A percentile compares a stretch with the other conserved stretches of the same genome.
Evolutionary conservation across 305 asterid species (phyloP).

Genomic region (Fraxinus sp.): DNA sequence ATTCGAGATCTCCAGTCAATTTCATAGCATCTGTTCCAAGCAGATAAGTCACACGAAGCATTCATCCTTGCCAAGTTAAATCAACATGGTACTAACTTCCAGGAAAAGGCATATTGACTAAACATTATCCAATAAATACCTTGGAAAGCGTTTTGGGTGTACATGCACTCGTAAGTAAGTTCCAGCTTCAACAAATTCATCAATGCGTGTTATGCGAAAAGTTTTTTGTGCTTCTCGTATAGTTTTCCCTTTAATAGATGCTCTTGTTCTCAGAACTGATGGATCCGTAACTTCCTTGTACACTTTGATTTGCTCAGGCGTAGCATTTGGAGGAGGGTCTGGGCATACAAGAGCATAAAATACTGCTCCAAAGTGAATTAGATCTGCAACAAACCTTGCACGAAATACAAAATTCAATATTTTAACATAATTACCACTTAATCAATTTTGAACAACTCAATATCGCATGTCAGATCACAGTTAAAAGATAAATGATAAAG

Average conservation of each 20-base stretch:
- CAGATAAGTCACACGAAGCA: conserved; percentile 12
- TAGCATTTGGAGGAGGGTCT: conserved; percentile 74
- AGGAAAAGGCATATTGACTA: neutral
- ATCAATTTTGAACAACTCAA: conserved; percentile 20
- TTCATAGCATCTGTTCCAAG: conserved; percentile 71
- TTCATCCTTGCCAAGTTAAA: neutral
- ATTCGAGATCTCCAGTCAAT: conserved; percentile 92
- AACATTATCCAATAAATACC: conserved; percentile 39
- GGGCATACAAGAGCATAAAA: conserved; percentile 93
- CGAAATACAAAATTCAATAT: conserved; percentile 23
- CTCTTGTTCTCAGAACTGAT: conserved; percentile 55
- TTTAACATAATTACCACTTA: conserved; percentile 20
- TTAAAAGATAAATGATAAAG: conserved; percentile 14
- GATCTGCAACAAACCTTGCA: conserved; percentile 82
- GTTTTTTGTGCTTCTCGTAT: conserved; percentile 85
- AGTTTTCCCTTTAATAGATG: conserved; percentile 83
- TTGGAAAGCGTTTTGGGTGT: conserved; percentile 93
- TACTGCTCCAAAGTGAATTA: conserved; percentile 91
- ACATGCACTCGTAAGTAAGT: conserved; percentile 90
- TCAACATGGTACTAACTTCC: neutral
- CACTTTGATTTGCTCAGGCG: conserved; percentile 61
- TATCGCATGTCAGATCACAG: neutral
- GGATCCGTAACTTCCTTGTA: conserved; percentile 74
- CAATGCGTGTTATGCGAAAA: conserved; percentile 51
- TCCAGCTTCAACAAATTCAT: conserved; percentile 83